Base-by-base conservation (phyloP, 202 grass and related monocot species). In the Miscanthus sacchariflorus region DNA sequence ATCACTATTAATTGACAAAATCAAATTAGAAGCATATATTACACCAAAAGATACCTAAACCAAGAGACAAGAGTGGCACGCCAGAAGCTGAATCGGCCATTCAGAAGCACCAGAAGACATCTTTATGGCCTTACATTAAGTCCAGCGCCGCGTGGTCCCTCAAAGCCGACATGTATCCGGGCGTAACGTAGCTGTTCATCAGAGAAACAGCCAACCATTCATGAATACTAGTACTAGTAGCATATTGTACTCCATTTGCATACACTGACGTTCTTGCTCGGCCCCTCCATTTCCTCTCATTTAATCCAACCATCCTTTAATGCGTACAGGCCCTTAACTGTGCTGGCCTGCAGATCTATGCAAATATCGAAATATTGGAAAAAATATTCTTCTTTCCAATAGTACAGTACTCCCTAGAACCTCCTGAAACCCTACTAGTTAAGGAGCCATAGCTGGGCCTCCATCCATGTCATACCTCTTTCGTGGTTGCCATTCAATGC, bases 401-500 rank as follows among this genome's bases (percentile, higher is more conserved):
- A 42, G 35, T 86, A 48, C 44, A 45, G 38, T 61, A 61, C 68
- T 23, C 49, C 9, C 68, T 74, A 12, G 69, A 85, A 82, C 56
- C 86, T 83, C 86, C 86, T 89, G 82, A 88, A 83, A 72, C 49
- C 65, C 81, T 64, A 21, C 56, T 38, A 79, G 84, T 90, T 85
- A 81, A 68, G 83, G 77, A 68, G 52, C 64, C 38, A 70, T 50
- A 45, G 52, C 40, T 56, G 50, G 25, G 7, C 27, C 63, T 78
- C 71, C 42, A 73, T 69, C 78, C 68, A 33, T 89, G 87, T 92
- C 90, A 92, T 92, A 92, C 86, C 87, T 86, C 78, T 86, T 92
- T 79, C 87, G 90, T 92, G 87, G 83, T 86, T 92, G 59, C 2
- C 74, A 92, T 92, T 92, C 83, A 92, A 86, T 86, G 83, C 87